Evolutionary conservation across 2,329 filamentous ascomycete genomes (phyloP), one percentile per base, ranked within the genome.

Genomic region (Stemphylium lycopersici): DNA sequence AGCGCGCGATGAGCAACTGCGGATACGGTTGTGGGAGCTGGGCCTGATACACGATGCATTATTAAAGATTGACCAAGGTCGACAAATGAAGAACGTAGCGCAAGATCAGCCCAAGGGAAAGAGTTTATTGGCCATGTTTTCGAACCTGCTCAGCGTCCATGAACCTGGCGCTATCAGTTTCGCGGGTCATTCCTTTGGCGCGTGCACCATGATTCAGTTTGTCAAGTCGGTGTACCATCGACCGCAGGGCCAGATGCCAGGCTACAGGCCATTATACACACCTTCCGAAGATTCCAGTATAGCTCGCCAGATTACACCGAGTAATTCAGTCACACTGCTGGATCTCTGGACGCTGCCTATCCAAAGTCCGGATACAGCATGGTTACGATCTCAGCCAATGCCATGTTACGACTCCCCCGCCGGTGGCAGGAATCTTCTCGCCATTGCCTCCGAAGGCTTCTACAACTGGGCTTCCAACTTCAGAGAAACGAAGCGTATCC

Each of bases 341-440:
- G 91, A 96, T 66, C 86, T 91, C 76, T 96, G 90, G 90, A 87
- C 87, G 56, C 82, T 93, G 60, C 89, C 91, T 0, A 78, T 93
- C 24, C 79, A 87, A 36, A 85, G 85, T 1, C 83, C 84, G 4
- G 77, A 81, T 34, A 88, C 87, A 2, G 76, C 80, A 8, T 83
- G 86, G 60, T 82, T 96, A 0, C 87, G 85, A 76, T 79, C 86
- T n/a, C 81, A 88, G n/a, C 89, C 90, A 0, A 77, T 96, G 22
- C 91, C 91, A 0, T 83, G 81, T 15, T 91, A 91, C 67, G 58
- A 70, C 3, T 79, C 80, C 18, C 76, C 81, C 44, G 76, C 77
- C 1, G 77, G 80, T 13, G 88, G 69, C 49, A 76, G 77, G 11
- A 86, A 82, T 2, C 73, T 93, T 0, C 79, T 96, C 1, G 87